Conservation (phyloP, 495 filamentous ascomycete species). For the Mycothermus thermophilus region DNA sequence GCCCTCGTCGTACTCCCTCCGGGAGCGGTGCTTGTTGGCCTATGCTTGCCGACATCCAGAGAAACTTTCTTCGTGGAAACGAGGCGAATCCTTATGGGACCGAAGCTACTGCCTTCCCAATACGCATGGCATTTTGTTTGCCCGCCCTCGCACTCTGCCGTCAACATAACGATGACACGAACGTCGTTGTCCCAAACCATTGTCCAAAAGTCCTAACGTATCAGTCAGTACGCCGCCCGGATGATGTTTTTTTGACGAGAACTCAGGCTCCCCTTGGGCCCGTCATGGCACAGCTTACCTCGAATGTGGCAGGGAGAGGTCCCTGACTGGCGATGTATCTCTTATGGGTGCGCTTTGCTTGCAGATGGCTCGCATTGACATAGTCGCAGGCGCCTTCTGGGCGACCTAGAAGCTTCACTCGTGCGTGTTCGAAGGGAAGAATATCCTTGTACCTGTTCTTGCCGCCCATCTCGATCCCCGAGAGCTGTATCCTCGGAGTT, state of each 20-base stretch:
- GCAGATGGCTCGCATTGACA: slow-evolving; percentile 83
- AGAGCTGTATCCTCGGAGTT: slow-evolving; percentile 39
- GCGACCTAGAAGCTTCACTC: slow-evolving; percentile 64
- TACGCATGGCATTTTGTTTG: slow-evolving; percentile 92
- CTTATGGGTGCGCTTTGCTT: slow-evolving; percentile 64
- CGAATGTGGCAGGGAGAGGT: slow-evolving; percentile 82
- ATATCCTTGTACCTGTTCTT: slow-evolving; percentile 99
- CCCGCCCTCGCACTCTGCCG: slow-evolving; percentile 88
- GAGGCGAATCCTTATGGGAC: slow-evolving; percentile 58
- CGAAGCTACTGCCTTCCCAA: slow-evolving; percentile 73
- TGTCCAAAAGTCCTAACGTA: slow-evolving; percentile 90
- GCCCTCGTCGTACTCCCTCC: slow-evolving; percentile 12
- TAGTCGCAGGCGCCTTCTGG: slow-evolving; percentile 75
- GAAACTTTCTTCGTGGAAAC: slow-evolving; percentile 70
- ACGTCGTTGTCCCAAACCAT: slow-evolving; percentile 95
- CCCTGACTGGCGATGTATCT: slow-evolving; percentile 93
- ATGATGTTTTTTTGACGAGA: too few species aligned
- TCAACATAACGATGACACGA: slow-evolving; percentile 87
- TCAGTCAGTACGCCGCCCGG: slow-evolving; percentile 23
- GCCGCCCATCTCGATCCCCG: slow-evolving; percentile 82
- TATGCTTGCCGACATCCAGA: slow-evolving; percentile 54
- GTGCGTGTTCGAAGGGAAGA: slow-evolving; percentile 86
- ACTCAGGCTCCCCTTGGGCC: too few species aligned
- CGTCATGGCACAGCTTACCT: too few species aligned
- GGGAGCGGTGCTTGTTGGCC: slow-evolving; percentile 31